phyloP scores from a whole-genome alignment of 352 stramenopile genomes.

The Phytophthora chlamydospora region DNA sequence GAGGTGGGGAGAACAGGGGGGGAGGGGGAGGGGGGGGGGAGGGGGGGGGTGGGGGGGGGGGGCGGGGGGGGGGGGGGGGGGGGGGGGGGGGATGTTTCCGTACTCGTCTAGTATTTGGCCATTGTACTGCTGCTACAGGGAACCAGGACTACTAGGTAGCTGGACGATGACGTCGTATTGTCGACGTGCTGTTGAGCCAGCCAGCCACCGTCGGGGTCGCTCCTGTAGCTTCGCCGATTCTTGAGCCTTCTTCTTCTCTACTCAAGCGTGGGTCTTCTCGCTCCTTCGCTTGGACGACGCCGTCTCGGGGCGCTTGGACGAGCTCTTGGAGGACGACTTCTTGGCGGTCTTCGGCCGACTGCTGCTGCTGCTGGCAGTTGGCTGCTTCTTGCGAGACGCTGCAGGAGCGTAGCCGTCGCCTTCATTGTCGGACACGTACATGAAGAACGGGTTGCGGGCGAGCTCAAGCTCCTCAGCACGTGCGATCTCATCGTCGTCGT shows the following conservation, averaged over 20 bases:
- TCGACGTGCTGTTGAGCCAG: too few relatives aligned
- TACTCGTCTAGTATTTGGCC: too few relatives aligned
- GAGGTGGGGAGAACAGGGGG: too few relatives aligned
- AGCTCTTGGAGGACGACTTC: slow-evolving; percentile 53
- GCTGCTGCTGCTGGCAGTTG: slow-evolving; percentile 15
- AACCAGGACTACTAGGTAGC: too few relatives aligned
- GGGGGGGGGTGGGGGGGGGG: too few relatives aligned
- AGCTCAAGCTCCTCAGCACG: slow-evolving; percentile 73
- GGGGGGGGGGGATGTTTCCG: too few relatives aligned
- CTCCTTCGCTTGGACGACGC: slow-evolving; percentile 60
- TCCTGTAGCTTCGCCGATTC: too few relatives aligned
- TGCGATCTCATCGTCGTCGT: slow-evolving; percentile 68
- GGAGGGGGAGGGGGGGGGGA: too few relatives aligned
- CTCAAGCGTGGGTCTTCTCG: slow-evolving; percentile 41
- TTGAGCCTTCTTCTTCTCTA: neutral
- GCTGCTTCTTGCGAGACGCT: slow-evolving; percentile 52
- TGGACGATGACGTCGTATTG: too few relatives aligned
- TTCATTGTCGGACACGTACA: slow-evolving; percentile 86
- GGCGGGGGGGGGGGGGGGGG: too few relatives aligned
- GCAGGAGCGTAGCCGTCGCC: slow-evolving; percentile 79
- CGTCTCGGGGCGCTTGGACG: slow-evolving; percentile 65
- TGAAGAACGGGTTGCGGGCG: slow-evolving; percentile 78
- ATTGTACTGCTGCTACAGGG: too few relatives aligned
- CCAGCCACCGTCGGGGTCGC: too few relatives aligned
- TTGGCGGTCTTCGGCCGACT: slow-evolving; percentile 64